Conservation (phyloP, 75 land plant genomes). For the Selaginella tamariscina region DNA sequence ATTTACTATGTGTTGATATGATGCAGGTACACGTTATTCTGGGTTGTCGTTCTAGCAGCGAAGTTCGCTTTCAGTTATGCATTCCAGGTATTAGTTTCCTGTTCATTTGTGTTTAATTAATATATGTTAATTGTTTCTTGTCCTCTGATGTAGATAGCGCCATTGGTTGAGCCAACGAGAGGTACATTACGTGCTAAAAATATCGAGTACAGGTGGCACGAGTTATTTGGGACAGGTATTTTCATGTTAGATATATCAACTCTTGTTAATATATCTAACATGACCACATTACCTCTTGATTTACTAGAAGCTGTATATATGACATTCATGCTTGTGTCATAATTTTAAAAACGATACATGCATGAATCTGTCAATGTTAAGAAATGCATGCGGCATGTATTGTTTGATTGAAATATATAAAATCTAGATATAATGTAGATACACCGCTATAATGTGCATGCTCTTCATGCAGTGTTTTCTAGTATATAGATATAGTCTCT, state of each 20-base stretch:
- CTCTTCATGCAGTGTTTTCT: too few species aligned
- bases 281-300: too few species aligned
- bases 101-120: too few species aligned
- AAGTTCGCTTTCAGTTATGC: slow-evolving; percentile 66
- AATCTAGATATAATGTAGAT: too few species aligned
- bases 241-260: neutral
- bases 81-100: slow-evolving; percentile 39
- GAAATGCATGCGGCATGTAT: too few species aligned
- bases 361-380: too few species aligned
- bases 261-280: too few species aligned
- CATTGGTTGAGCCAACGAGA: slow-evolving; percentile 48
- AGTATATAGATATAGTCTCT: too few species aligned
- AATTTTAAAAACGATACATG: neutral
- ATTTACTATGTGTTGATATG: too few species aligned
- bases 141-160: slow-evolving; percentile 32
- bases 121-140: neutral
- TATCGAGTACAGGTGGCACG: slow-evolving; percentile 43
- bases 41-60: slow-evolving; percentile 44
- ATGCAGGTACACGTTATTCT: slow-evolving; percentile 42
- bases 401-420: too few species aligned
- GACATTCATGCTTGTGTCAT: neutral
- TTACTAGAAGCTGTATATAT: neutral
- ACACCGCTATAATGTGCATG: too few species aligned
- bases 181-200: slow-evolving; percentile 18
- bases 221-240: slow-evolving; percentile 32